Percentiles rank a stretch among this genome's conserved stretches.
These are phyloP conservation scores for Fragilaria radians DNA, from an alignment of 108 stramenopile species.

Conservation along the genomic window DNA sequence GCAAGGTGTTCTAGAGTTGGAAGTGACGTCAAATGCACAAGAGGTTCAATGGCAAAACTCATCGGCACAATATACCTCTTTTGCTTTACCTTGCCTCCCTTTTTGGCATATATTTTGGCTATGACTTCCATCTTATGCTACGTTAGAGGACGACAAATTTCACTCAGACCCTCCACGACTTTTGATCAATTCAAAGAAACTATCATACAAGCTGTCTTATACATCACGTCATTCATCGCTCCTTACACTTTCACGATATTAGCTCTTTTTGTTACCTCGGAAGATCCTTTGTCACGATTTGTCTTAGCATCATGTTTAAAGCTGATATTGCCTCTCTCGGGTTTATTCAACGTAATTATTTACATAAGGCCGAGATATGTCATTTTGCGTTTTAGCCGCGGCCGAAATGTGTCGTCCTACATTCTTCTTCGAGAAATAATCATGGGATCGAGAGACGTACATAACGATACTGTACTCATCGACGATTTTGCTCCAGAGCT, in stretches of 20 bases:
- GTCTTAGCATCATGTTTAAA: neutral
- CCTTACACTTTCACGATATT: neutral
- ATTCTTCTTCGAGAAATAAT: neutral
- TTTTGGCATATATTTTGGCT: neutral
- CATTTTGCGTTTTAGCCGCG: neutral
- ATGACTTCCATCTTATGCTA: neutral
- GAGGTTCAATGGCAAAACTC: neutral
- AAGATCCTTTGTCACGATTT: neutral
- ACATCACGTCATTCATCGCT: neutral
- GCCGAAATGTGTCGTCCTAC: neutral
- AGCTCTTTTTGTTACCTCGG: neutral
- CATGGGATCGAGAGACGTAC: neutral
- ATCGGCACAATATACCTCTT: neutral
- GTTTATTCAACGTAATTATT: conserved; percentile 34
- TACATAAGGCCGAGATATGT: conserved; percentile 24
- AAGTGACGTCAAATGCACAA: neutral
- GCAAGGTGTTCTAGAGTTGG: neutral
- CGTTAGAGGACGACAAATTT: neutral
- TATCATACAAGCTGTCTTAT: neutral
- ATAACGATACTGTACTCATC: no score
- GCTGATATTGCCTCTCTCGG: conserved; percentile 38
- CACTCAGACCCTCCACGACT: neutral
- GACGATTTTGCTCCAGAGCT: no score
- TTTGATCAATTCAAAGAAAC: neutral
- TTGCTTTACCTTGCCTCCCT: neutral